phyloP scores from a whole-genome alignment of 2,329 filamentous ascomycete species.

The Trichoderma sp. region DNA sequence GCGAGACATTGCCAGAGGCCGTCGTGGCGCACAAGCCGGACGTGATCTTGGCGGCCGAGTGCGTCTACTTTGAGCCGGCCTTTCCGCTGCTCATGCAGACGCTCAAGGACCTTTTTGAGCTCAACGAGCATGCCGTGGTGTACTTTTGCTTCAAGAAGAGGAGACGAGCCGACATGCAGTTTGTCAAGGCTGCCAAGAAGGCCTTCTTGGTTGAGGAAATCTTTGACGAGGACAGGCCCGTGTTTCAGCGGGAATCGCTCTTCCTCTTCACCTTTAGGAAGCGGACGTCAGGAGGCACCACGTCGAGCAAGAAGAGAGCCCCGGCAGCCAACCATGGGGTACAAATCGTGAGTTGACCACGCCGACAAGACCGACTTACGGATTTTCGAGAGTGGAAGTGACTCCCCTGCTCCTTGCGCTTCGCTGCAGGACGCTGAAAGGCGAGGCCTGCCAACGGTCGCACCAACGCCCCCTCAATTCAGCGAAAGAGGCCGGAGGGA shows the following conservation, averaged over 20 bases:
- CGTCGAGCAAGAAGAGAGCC: conserved; percentile 28
- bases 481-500: conserved; percentile 13
- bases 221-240: conserved; percentile 60
- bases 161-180: conserved; percentile 75
- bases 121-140: conserved; percentile 65
- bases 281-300: conserved; percentile 36
- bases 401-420: background rate
- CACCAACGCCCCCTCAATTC: background rate
- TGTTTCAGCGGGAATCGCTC: conserved; percentile 60
- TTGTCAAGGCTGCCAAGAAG: conserved; percentile 71
- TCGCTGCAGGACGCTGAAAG: background rate
- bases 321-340: conserved; percentile 18
- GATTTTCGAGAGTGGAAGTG: background rate
- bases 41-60: conserved; percentile 91
- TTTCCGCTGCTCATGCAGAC: conserved; percentile 86
- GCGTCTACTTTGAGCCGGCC: conserved; percentile 94
- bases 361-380: background rate
- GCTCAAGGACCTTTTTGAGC: conserved; percentile 70
- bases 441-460: background rate
- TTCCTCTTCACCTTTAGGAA: conserved; percentile 63
- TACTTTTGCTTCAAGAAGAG: conserved; percentile 96
- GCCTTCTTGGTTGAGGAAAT: conserved; percentile 65
- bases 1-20: conserved; percentile 58
- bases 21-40: conserved; percentile 65
- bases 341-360: conserved; percentile 20